These are phyloP conservation scores for Amanita phalloides DNA, from an alignment of 768 basidiomycete species.

Conservation along the genomic window DNA sequence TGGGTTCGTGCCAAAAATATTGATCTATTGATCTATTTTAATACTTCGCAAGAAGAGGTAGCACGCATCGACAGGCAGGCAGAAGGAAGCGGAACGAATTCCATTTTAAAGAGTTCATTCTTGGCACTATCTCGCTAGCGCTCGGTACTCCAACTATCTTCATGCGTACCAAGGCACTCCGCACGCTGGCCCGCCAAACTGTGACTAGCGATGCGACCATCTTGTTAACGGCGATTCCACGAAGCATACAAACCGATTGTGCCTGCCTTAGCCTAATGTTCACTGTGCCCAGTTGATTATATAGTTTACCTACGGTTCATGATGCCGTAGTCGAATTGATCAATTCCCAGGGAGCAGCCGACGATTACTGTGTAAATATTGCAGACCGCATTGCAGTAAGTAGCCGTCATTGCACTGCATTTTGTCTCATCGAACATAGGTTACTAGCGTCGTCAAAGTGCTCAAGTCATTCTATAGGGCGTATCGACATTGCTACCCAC, in stretches of 20 bases:
- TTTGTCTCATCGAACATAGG: slow-evolving; percentile 34
- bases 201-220: slow-evolving; percentile 83
- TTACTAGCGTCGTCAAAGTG: slow-evolving; percentile 94
- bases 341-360: slow-evolving; percentile 75
- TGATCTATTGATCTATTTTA: background rate
- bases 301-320: slow-evolving; percentile 88
- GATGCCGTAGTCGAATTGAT: slow-evolving; percentile 95
- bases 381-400: slow-evolving; percentile 84
- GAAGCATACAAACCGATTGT: background rate
- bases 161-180: slow-evolving; percentile 89
- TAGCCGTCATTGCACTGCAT: background rate
- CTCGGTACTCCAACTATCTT: slow-evolving; percentile 83
- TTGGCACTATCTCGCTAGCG: slow-evolving; percentile 67
- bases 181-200: slow-evolving; percentile 72
- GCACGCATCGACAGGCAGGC: slow-evolving; percentile 56
- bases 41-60: slow-evolving; percentile 63
- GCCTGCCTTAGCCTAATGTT: slow-evolving; percentile 51
- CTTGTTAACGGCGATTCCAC: slow-evolving; percentile 50
- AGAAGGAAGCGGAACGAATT: slow-evolving; percentile 68
- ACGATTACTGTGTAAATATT: slow-evolving; percentile 82
- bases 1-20: slow-evolving; percentile 36
- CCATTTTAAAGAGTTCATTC: slow-evolving; percentile 65
- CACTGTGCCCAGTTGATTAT: slow-evolving; percentile 74
- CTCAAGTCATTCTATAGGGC: slow-evolving; percentile 71
- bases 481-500: slow-evolving; percentile 72